Evolutionary conservation across 2,329 filamentous ascomycete species (phyloP).

Genomic region (Sporothrix curviconia): DNA sequence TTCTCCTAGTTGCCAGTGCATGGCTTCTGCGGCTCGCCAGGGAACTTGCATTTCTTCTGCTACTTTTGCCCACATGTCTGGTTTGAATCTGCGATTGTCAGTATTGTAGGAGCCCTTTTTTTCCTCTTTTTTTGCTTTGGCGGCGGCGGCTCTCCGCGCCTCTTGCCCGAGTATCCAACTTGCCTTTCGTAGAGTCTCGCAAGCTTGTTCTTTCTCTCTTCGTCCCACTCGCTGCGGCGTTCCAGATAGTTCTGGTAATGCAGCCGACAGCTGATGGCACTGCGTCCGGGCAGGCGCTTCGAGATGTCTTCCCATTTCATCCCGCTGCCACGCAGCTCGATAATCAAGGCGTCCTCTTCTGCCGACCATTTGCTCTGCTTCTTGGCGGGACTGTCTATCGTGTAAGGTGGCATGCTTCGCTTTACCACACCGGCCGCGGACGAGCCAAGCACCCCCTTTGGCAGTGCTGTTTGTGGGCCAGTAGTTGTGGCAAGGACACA

Average conservation of each 20-base stretch:
- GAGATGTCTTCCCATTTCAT: constrained; percentile 99
- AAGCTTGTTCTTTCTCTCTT: constrained; percentile 95
- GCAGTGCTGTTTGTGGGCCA: background rate
- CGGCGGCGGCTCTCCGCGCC: too few relatives aligned
- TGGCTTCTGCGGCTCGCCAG: constrained; percentile 91
- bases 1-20: constrained; percentile 97
- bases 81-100: constrained; percentile 70
- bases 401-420: constrained; percentile 48
- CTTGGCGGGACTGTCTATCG: constrained; percentile 66
- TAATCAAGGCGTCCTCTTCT: constrained; percentile 89
- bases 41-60: constrained; percentile 92
- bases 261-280: constrained; percentile 86
- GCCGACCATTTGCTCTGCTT: constrained; percentile 96
- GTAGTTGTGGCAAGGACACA: background rate
- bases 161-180: too few relatives aligned
- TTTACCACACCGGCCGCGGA: constrained; percentile 29
- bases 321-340: constrained; percentile 78
- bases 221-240: constrained; percentile 87
- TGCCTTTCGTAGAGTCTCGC: constrained; percentile 92
- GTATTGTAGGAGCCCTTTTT: constrained; percentile 4
- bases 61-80: constrained; percentile 96
- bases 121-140: background rate
- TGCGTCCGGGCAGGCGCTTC: constrained; percentile 80
- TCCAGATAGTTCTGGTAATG: constrained; percentile 98
- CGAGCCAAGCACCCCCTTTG: background rate